Evolutionary conservation across 495 filamentous ascomycete genomes (phyloP).

Genomic region (Tricharina praecox): DNA sequence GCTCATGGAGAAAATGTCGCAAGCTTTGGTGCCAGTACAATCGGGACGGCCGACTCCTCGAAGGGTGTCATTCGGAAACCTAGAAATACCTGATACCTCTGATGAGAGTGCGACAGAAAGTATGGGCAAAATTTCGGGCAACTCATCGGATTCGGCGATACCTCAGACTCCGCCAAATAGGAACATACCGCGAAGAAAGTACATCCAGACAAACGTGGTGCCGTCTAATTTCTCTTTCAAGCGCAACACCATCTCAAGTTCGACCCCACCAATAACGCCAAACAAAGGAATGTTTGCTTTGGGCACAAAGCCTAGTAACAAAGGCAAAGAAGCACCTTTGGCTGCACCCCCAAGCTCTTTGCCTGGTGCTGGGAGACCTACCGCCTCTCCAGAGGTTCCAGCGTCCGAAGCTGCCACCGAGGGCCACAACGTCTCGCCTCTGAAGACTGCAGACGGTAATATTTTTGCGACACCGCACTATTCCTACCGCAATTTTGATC

Average conservation of each 20-base stretch:
- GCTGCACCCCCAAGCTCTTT: too few species aligned
- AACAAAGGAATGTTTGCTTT: background rate
- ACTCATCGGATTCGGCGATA: background rate
- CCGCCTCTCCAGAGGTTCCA: too few species aligned
- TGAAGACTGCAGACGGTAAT: too few species aligned
- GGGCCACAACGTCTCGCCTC: too few species aligned
- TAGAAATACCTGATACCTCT: background rate
- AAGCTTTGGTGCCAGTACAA: background rate
- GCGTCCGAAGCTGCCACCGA: too few species aligned
- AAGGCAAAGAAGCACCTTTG: too few species aligned
- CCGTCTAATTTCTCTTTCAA: background rate
- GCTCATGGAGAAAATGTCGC: background rate
- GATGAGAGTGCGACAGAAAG: background rate
- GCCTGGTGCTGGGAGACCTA: too few species aligned
- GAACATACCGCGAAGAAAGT: background rate
- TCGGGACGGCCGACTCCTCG: background rate
- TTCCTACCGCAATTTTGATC: background rate
- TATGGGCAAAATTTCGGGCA: background rate
- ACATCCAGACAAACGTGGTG: background rate
- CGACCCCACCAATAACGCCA: background rate
- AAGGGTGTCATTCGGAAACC: background rate
- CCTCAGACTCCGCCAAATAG: constrained; percentile 5
- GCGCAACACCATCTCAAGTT: background rate
- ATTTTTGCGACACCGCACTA: background rate
- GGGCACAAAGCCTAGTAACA: too few species aligned